A percentile compares a stretch with the other conserved stretches of the same genome.
Evolutionary conservation across 495 filamentous ascomycete species (phyloP).

Genomic region (Rhizodiscina lignyota): DNA sequence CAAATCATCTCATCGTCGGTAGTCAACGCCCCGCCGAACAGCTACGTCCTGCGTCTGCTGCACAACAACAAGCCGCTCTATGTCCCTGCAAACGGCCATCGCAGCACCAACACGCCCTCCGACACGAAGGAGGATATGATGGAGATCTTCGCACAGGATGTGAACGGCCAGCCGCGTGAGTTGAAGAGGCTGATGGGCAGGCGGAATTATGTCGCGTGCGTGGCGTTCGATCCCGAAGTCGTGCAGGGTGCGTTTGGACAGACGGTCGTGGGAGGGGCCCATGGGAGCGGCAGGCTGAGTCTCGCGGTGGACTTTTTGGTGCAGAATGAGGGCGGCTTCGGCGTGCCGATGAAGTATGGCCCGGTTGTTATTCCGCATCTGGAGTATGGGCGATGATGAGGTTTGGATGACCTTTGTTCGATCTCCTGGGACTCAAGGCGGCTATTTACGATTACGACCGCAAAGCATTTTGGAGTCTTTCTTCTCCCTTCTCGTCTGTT

Average conservation of each 20-base stretch:
- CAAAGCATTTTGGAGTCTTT: no score
- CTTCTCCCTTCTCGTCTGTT: no score
- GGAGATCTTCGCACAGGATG: conserved; percentile 91
- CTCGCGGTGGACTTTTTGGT: conserved; percentile 95
- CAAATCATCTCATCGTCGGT: conserved; percentile 85
- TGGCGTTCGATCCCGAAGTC: conserved; percentile 79
- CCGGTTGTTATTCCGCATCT: conserved; percentile 89
- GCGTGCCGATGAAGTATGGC: conserved; percentile 80
- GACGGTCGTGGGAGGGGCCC: conserved; percentile 21
- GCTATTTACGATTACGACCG: no score
- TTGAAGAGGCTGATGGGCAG: conserved; percentile 80
- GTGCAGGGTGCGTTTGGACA: conserved; percentile 37
- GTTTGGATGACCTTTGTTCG: conserved; percentile 3
- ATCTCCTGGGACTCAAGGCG: no score
- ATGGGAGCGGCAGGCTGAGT: conserved; percentile 53
- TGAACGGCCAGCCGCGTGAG: conserved; percentile 63
- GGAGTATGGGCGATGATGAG: conserved; percentile 49
- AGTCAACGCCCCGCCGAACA: conserved; percentile 70
- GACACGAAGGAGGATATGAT: conserved; percentile 99
- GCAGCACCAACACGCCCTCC: conserved; percentile 42
- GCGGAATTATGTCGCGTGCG: conserved; percentile 85
- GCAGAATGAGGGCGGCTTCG: conserved; percentile 71
- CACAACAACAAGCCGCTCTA: conserved; percentile 86
- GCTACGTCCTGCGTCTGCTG: conserved; percentile 79
- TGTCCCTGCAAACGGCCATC: conserved; percentile 78